These are phyloP conservation scores for Xylariaceae sp. DNA, from an alignment of 2,329 filamentous ascomycete species.

Conservation along the genomic window DNA sequence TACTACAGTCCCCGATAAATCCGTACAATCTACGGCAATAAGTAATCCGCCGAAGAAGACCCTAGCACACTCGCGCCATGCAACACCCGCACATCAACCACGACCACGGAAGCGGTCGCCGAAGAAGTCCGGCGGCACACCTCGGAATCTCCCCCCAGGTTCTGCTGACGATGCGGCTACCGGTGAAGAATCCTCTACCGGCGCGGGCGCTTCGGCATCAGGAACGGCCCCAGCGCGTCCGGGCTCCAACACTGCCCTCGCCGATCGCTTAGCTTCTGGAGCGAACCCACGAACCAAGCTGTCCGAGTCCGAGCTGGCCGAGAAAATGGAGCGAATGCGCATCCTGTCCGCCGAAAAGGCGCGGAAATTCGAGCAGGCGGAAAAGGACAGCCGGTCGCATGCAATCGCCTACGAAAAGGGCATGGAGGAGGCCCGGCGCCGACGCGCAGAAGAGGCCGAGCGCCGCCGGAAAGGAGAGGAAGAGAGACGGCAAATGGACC, in stretches of 20 bases:
- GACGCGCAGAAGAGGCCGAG: conserved; percentile 48
- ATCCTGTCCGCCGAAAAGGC: conserved; percentile 53
- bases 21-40: conserved; percentile 11
- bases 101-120: conserved; percentile 23
- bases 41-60: conserved; percentile 22
- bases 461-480: conserved; percentile 47
- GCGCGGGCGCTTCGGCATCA: conserved; percentile 19
- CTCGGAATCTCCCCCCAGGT: conserved; percentile 7
- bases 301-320: conserved; percentile 52
- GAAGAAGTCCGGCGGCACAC: conserved; percentile 8
- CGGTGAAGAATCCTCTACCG: conserved; percentile 8
- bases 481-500: conserved; percentile 47
- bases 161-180: no score
- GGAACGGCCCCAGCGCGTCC: conserved; percentile 11
- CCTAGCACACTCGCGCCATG: conserved; percentile 33
- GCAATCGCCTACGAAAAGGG: conserved; percentile 49
- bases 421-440: conserved; percentile 49
- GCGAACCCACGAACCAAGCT: conserved; percentile 56
- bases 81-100: conserved; percentile 20
- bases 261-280: conserved; percentile 46
- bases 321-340: conserved; percentile 58
- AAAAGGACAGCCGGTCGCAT: conserved; percentile 52
- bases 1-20: conserved; percentile 4
- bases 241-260: conserved; percentile 32
- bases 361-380: conserved; percentile 53